Percentiles rank a stretch among this genome's conserved stretches.
Conservation (phyloP, 805 yeast species). For the Saturnispora diversa region DNA sequence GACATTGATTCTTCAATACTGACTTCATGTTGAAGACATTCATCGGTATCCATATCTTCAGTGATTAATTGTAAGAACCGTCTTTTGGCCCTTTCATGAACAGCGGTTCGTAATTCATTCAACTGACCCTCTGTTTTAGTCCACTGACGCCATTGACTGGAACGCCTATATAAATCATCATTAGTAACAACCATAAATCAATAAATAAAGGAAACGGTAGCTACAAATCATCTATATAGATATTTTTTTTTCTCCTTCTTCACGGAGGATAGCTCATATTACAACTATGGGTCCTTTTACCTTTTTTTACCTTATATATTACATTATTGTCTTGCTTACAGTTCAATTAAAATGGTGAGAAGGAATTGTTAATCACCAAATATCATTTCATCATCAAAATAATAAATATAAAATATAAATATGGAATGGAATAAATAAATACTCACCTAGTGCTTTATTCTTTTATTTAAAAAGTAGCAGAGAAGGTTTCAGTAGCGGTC, state of each 20-base stretch:
- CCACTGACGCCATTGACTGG: constrained; percentile 82
- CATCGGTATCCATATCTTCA: constrained; percentile 17
- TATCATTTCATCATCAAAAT: constrained; percentile 20
- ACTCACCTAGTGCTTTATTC: constrained; percentile 1
- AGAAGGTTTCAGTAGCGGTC: constrained; percentile 86
- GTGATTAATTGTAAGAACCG: constrained; percentile 16
- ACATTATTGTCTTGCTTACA: too few species aligned
- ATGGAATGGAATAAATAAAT: constrained; percentile 15
- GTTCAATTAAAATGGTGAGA: too few species aligned
- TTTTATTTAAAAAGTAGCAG: constrained; percentile 61
- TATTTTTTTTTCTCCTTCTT: too few species aligned
- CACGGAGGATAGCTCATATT: too few species aligned
- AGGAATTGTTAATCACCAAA: too few species aligned
- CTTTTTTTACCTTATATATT: too few species aligned
- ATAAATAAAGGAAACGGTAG: constrained; percentile 4
- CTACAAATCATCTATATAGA: too few species aligned
- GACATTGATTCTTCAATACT: constrained; percentile 61
- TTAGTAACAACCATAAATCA: constrained; percentile 37
- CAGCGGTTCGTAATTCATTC: constrained; percentile 36
- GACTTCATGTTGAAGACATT: constrained; percentile 35
- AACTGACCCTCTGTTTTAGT: constrained; percentile 62
- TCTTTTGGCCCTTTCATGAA: constrained; percentile 48
- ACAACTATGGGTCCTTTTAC: too few species aligned
- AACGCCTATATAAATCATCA: constrained; percentile 83
- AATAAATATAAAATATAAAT: constrained; percentile 16